Conservation (phyloP, 768 basidiomycete genomes). For the Suillus cothurnatus region DNA sequence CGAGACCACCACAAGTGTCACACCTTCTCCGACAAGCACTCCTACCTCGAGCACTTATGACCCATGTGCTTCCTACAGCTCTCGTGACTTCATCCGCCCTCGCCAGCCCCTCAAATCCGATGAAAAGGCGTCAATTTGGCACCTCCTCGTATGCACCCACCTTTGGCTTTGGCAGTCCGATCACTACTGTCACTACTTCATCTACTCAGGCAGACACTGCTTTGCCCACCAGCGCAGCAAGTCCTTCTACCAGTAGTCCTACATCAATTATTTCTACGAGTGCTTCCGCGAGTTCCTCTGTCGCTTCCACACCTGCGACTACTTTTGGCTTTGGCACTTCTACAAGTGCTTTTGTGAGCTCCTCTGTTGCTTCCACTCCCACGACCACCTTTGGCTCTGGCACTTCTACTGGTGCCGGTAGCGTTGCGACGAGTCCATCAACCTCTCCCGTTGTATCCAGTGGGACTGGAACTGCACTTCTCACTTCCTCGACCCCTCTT, state of each 20-base stretch:
- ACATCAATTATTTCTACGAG: neutral
- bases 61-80: neutral
- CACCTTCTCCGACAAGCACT: neutral
- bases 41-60: neutral
- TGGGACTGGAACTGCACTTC: neutral
- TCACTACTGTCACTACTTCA: slow-evolving; percentile 5
- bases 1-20: slow-evolving; percentile 2
- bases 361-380: too few species aligned
- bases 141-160: slow-evolving; percentile 10
- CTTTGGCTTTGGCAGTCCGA: slow-evolving; percentile 14
- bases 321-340: neutral
- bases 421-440: neutral
- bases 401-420: neutral
- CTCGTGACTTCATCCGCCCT: neutral
- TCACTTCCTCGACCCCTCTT: slow-evolving; percentile 3
- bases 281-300: neutral
- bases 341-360: too few species aligned
- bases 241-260: neutral
- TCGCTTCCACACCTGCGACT: neutral
- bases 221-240: neutral
- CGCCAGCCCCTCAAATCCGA: neutral
- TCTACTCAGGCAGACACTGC: neutral
- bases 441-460: neutral
- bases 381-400: neutral
- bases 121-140: slow-evolving; percentile 11